phyloP scores from a whole-genome alignment of 345 rosid species.

The Camelina neglecta region DNA sequence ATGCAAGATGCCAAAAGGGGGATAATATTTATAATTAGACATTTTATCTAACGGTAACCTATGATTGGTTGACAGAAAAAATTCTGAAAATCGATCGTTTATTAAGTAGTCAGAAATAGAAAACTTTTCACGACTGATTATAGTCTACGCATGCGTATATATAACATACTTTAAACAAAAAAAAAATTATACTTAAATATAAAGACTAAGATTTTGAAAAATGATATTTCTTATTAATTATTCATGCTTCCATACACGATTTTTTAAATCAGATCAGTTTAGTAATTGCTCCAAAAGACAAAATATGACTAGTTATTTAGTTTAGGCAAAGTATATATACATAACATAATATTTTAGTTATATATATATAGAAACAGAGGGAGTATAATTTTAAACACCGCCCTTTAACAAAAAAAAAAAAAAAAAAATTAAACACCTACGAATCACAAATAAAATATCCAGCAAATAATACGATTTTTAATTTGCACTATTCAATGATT shows the following conservation, averaged over 20 bases:
- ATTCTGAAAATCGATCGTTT: conserved; percentile 20
- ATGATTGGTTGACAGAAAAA: conserved; percentile 32
- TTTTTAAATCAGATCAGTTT: background rate
- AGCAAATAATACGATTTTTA: background rate
- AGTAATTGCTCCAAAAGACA: background rate
- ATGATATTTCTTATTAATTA: background rate
- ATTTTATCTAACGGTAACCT: conserved; percentile 19
- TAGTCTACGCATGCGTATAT: background rate
- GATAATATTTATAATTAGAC: conserved; percentile 6
- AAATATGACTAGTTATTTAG: background rate
- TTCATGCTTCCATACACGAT: background rate
- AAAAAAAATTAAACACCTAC: background rate
- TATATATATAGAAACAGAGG: no score
- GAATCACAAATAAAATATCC: background rate
- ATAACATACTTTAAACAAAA: no score
- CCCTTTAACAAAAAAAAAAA: no score
- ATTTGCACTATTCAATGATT: background rate
- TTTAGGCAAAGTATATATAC: background rate
- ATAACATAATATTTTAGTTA: background rate
- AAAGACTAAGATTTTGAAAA: background rate
- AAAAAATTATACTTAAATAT: background rate
- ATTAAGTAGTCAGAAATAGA: conserved; percentile 25
- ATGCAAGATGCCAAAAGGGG: conserved; percentile 29
- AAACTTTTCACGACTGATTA: background rate
- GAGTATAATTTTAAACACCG: background rate